A percentile compares a stretch with the other conserved stretches of the same genome.
Evolutionary conservation across 495 filamentous ascomycete genomes (phyloP).

Genomic region (Geoglossum glabrum): DNA sequence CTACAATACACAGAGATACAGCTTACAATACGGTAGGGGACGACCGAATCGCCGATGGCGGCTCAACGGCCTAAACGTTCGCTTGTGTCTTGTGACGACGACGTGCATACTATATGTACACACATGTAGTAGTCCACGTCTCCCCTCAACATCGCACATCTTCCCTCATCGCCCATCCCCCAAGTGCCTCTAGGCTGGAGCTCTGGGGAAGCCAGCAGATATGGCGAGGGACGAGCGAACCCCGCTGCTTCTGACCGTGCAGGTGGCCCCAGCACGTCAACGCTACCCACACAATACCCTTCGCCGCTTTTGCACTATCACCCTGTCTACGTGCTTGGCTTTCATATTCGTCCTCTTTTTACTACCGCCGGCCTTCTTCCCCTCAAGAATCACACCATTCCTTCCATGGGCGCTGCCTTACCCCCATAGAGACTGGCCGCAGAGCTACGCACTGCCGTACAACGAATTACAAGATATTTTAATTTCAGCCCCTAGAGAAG

Average conservation of each 20-base stretch:
- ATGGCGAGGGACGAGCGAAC: constrained; percentile 36
- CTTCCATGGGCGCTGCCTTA: constrained; percentile 23
- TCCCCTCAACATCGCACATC: not conserved
- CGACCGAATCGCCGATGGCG: too few relatives aligned
- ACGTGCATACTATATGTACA: too few relatives aligned
- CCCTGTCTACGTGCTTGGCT: constrained; percentile 34
- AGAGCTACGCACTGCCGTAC: constrained; percentile 29
- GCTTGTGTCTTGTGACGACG: not conserved
- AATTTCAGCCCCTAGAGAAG: constrained; percentile 44
- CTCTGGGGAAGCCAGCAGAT: constrained; percentile 5
- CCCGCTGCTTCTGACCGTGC: constrained; percentile 39
- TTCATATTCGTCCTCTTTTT: constrained; percentile 41
- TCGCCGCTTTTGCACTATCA: constrained; percentile 52
- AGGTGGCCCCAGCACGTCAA: constrained; percentile 28
- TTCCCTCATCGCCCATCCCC: not conserved
- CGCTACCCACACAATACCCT: constrained; percentile 49
- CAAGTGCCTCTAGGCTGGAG: not conserved
- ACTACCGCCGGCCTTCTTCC: constrained; percentile 27
- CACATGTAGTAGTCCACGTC: too few relatives aligned
- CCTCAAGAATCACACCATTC: constrained; percentile 19
- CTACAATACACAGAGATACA: too few relatives aligned
- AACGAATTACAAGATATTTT: constrained; percentile 52
- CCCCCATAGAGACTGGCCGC: constrained; percentile 22
- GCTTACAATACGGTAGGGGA: too few relatives aligned
- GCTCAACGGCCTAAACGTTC: not conserved